Evolutionary conservation across 2,329 filamentous ascomycete genomes (phyloP).

Genomic region (Daldinia sp.): DNA sequence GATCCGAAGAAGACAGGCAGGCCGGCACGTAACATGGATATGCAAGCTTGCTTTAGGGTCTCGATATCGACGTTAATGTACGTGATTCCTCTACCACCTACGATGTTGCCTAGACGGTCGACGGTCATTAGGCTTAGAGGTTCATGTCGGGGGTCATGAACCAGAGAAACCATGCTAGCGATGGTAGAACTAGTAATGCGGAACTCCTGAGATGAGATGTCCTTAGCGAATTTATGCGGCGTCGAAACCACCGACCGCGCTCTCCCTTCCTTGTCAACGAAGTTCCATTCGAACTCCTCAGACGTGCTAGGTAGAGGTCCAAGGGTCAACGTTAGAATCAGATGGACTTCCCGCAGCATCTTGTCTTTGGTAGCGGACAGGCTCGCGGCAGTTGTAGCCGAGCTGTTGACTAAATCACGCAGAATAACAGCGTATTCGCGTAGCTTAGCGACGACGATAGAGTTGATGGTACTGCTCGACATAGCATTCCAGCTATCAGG

Average conservation of each 20-base stretch:
- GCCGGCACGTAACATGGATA: conserved; percentile 82
- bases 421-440: conserved; percentile 85
- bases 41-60: conserved; percentile 77
- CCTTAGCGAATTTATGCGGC: conserved; percentile 77
- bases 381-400: conserved; percentile 54
- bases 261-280: conserved; percentile 75
- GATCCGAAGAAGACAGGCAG: conserved; percentile 89
- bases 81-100: conserved; percentile 78
- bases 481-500: conserved; percentile 85
- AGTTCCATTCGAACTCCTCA: conserved; percentile 83
- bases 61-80: conserved; percentile 86
- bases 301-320: conserved; percentile 80
- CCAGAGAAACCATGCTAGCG: conserved; percentile 79
- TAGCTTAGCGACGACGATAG: conserved; percentile 83
- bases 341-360: conserved; percentile 84
- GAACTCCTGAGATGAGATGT: conserved; percentile 72
- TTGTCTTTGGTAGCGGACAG: conserved; percentile 70
- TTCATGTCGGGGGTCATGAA: conserved; percentile 85
- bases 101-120: conserved; percentile 82
- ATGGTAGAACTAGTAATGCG: conserved; percentile 72
- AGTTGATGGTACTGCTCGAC: conserved; percentile 77
- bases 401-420: conserved; percentile 64
- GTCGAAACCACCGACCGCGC: conserved; percentile 73
- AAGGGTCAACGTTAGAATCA: conserved; percentile 84
- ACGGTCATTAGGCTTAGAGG: conserved; percentile 81